These are phyloP conservation scores for Acidomyces sp. DNA, from an alignment of 495 filamentous ascomycete species.

Conservation along the genomic window DNA sequence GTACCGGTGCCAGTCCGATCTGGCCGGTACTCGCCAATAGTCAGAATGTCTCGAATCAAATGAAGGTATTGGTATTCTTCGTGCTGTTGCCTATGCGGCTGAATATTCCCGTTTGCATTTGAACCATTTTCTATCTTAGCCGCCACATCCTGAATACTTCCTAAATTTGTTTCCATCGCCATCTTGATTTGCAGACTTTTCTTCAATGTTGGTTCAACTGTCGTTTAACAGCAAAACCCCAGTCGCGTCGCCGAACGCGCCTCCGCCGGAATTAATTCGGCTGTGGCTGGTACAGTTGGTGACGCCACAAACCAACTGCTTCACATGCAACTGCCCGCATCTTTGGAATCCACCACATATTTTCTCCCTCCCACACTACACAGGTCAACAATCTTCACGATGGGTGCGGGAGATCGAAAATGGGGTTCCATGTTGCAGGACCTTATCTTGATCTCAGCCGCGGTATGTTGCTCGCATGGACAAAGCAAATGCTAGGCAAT, in stretches of 20 bases:
- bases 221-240: too few relatives aligned
- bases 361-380: background rate
- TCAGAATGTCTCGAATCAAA: constrained; percentile 56
- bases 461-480: constrained; percentile 34
- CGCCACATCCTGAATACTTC: constrained; percentile 11
- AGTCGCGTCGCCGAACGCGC: constrained; percentile 1
- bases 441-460: constrained; percentile 31
- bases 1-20: constrained; percentile 93
- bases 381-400: background rate
- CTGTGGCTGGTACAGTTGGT: too few relatives aligned
- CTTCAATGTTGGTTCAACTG: background rate
- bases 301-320: too few relatives aligned
- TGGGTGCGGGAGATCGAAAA: constrained; percentile 23
- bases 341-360: too few relatives aligned
- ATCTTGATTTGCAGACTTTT: background rate
- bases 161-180: constrained; percentile 2
- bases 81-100: constrained; percentile 17
- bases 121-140: background rate
- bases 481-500: too few relatives aligned
- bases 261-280: background rate
- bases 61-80: constrained; percentile 33
- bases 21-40: constrained; percentile 63
- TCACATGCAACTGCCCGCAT: too few relatives aligned
- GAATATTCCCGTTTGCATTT: background rate
- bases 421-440: constrained; percentile 30